Base-by-base conservation (phyloP, 352 stramenopile species). In the Phytophthora boehmeriae region DNA sequence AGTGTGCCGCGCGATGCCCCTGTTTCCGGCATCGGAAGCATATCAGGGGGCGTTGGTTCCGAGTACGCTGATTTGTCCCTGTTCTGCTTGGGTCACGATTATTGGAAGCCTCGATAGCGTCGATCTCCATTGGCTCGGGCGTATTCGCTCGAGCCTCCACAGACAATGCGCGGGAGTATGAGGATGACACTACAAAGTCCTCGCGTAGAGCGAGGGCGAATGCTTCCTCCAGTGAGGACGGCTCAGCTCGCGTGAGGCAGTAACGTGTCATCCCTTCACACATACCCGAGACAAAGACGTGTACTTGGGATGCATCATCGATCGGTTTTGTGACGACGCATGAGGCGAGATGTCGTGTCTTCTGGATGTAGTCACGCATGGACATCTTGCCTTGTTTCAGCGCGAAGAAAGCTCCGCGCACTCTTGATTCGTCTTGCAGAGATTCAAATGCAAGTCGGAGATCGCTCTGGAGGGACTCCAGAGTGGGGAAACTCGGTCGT, bases 341-440 rank as follows among this genome's bases (percentile, higher is more conserved):
- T 39, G 27, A 58, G 5, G 14, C 27, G 0, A 60, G 34, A 17
- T 64, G 50, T 4, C 52, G 30, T 0, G 53, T 34, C 45, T 48
- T 54, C 28, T 60, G 46, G 3, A 57, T 28, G 14, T 66, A 66
- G 14, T 63, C 54, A 9, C 32, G n/a, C 50, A 68, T 65, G 0
- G 43, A 2, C 35, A 73, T 36, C 22, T 62, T 63, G 20, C 44
- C 54, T 36, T 72, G 63, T 20, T 59, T 63, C 14, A 59, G 42
- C 1, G 10, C 50, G 17, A 66, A 62, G 41, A 55, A 71, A 10
- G 25, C 16, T 2, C 47, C 39, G 11, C 52, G 27, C 45, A 50
- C 28, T 20, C 50, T 30, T 16, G 52, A 55, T 35, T 73, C 65
- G 28, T 69, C 59, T 49, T 73, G 59, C 10, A 54, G 57, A 2